Percentiles rank a stretch among this genome's conserved stretches.
Conservation (phyloP, 495 filamentous ascomycete species). For the Usnea hakonensis region DNA sequence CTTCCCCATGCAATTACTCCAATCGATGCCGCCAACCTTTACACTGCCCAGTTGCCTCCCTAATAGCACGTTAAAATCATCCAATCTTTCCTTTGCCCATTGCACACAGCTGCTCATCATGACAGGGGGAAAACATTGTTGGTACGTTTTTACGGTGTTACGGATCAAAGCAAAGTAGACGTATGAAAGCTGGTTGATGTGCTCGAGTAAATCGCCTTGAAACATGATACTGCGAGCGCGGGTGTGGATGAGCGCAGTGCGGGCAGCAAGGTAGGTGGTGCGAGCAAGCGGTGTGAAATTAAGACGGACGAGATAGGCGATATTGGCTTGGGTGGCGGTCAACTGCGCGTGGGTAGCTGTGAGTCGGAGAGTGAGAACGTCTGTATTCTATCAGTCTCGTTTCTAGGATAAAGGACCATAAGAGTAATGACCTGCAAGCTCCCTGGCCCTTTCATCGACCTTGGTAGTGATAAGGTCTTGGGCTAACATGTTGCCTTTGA, state of each 20-base stretch:
- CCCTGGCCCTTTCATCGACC: conserved; percentile 75
- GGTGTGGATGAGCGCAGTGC: conserved; percentile 66
- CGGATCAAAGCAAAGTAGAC: conserved; percentile 92
- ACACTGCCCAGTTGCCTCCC: conserved; percentile 77
- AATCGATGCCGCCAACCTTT: conserved; percentile 57
- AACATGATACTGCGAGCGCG: conserved; percentile 86
- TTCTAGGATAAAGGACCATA: neutral
- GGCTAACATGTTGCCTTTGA: conserved; percentile 76
- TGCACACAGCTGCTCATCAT: conserved; percentile 90
- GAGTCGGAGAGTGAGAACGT: conserved; percentile 62
- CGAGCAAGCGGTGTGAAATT: conserved; percentile 86
- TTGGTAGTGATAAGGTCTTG: conserved; percentile 85
- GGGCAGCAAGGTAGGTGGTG: conserved; percentile 74
- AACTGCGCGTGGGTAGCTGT: conserved; percentile 64
- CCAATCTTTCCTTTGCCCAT: conserved; percentile 90
- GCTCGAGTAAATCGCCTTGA: conserved; percentile 81
- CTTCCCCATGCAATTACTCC: conserved; percentile 74
- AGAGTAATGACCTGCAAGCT: conserved; percentile 51
- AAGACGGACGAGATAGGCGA: conserved; percentile 73
- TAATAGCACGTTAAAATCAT: conserved; percentile 78
- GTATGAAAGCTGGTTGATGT: conserved; percentile 92
- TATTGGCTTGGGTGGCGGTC: conserved; percentile 62
- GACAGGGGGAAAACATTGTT: conserved; percentile 74
- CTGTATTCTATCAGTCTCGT: conserved; percentile 7
- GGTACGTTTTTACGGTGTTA: conserved; percentile 82